Percentiles rank a stretch among this genome's conserved stretches.
Evolutionary conservation across 768 basidiomycete species (phyloP).

Genomic region (Cystobasidium ongulense): DNA sequence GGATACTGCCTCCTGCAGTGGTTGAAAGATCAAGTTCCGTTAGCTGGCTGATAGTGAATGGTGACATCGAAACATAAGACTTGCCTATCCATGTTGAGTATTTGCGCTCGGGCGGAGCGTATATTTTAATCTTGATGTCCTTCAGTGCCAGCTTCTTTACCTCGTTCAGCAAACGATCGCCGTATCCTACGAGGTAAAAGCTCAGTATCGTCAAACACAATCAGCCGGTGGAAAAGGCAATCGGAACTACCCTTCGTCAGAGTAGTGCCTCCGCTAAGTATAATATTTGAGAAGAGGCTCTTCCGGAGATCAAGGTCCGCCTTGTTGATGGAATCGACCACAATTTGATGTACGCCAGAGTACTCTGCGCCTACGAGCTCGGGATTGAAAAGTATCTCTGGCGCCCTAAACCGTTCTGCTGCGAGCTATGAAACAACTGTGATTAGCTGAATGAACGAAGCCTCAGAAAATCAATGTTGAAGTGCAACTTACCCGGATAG

Average conservation of each 20-base stretch:
- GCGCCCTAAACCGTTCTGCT: slow-evolving; percentile 87
- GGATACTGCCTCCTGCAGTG: slow-evolving; percentile 75
- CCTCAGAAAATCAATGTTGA: slow-evolving; percentile 13
- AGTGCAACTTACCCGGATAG: slow-evolving; percentile 61
- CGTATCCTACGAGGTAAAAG: slow-evolving; percentile 67
- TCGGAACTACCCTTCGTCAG: slow-evolving; percentile 68
- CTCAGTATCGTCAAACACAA: slow-evolving; percentile 2
- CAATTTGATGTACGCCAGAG: slow-evolving; percentile 92
- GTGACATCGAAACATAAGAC: slow-evolving; percentile 35
- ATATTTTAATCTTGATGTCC: slow-evolving; percentile 98
- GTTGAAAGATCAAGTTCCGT: slow-evolving; percentile 40
- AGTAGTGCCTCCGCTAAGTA: slow-evolving; percentile 91
- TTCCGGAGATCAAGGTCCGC: slow-evolving; percentile 95
- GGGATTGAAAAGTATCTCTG: slow-evolving; percentile 95
- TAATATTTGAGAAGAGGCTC: slow-evolving; percentile 89
- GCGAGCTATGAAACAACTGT: slow-evolving; percentile 58
- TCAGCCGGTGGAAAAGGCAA: not conserved
- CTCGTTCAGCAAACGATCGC: slow-evolving; percentile 89
- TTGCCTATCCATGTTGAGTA: slow-evolving; percentile 78
- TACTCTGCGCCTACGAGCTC: slow-evolving; percentile 94
- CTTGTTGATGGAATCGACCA: slow-evolving; percentile 94
- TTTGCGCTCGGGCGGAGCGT: slow-evolving; percentile 97
- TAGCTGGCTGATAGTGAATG: not conserved
- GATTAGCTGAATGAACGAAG: not conserved
- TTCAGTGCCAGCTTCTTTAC: slow-evolving; percentile 91